These are phyloP conservation scores for Dactylonectria macrodidyma DNA, from an alignment of 2,329 filamentous ascomycete species.

Conservation along the genomic window DNA sequence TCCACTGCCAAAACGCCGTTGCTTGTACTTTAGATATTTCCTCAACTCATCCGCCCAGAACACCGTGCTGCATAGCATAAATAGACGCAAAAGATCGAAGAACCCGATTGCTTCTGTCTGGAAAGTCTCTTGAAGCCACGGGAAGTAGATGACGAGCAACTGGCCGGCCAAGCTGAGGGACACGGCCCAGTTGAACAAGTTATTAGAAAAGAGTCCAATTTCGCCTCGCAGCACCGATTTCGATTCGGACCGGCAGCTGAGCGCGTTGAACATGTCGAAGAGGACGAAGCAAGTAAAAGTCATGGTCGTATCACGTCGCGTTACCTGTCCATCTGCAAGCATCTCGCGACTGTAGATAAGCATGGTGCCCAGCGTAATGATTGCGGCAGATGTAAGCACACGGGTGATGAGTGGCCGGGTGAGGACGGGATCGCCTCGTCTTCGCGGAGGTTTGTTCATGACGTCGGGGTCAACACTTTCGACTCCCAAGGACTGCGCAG, in stretches of 20 bases:
- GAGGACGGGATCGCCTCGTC: slow-evolving; percentile 90
- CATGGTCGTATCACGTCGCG: slow-evolving; percentile 97
- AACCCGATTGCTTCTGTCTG: slow-evolving; percentile 90
- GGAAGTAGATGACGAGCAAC: slow-evolving; percentile 92
- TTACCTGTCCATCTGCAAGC: slow-evolving; percentile 85
- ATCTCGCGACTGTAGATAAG: slow-evolving; percentile 94
- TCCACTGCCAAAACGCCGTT: slow-evolving; percentile 68
- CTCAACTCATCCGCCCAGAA: slow-evolving; percentile 95
- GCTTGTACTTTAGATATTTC: slow-evolving; percentile 81
- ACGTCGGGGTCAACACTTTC: slow-evolving; percentile 95
- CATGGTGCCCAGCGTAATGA: slow-evolving; percentile 95
- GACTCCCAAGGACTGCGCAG: slow-evolving; percentile 95
- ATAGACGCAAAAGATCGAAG: slow-evolving; percentile 80
- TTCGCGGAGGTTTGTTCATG: slow-evolving; percentile 89
- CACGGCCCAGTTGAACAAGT: slow-evolving; percentile 97
- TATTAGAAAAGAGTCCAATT: slow-evolving; percentile 86
- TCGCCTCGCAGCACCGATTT: slow-evolving; percentile 93
- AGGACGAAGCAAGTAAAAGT: slow-evolving; percentile 99
- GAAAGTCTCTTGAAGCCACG: slow-evolving; percentile 93
- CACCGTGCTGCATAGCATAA: slow-evolving; percentile 86
- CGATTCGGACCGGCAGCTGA: slow-evolving; percentile 90
- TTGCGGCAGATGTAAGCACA: slow-evolving; percentile 86
- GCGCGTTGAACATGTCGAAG: slow-evolving; percentile 99
- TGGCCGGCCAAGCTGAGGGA: slow-evolving; percentile 88
- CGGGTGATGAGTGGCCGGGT: slow-evolving; percentile 86